A percentile compares a stretch with the other conserved stretches of the same genome.
phyloP scores from a whole-genome alignment of 2,329 filamentous ascomycete species.

The Sclerotinia minor region DNA sequence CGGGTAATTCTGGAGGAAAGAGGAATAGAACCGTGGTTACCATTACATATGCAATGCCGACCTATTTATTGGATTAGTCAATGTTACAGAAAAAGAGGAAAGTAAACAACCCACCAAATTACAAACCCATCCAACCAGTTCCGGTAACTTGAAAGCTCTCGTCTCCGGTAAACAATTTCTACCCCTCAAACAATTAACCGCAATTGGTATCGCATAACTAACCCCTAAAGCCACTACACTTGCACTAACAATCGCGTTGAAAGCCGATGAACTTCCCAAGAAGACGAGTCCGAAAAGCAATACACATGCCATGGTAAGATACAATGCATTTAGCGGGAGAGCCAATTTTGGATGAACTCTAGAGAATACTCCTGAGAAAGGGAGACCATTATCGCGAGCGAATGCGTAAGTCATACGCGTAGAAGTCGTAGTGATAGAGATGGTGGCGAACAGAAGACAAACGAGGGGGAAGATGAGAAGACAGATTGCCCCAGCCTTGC shows the following conservation, averaged over 20 bases:
- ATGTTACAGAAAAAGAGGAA: conserved; percentile 26
- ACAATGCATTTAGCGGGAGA: conserved; percentile 66
- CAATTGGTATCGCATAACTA: conserved; percentile 71
- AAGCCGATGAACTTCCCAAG: conserved; percentile 63
- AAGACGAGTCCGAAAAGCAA: conserved; percentile 69
- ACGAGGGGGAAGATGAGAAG: conserved; percentile 55
- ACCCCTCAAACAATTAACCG: conserved; percentile 67
- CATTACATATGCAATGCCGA: conserved; percentile 57
- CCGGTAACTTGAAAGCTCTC: conserved; percentile 57
- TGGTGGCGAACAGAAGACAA: conserved; percentile 64
- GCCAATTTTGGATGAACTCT: conserved; percentile 60
- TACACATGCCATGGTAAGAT: conserved; percentile 59
- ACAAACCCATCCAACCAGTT: conserved; percentile 56
- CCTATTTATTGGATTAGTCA: conserved; percentile 28
- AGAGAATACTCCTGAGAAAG: conserved; percentile 59
- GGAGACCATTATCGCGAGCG: conserved; percentile 64
- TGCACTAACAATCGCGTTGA: conserved; percentile 69
- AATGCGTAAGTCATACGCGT: conserved; percentile 66
- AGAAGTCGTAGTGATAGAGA: conserved; percentile 50
- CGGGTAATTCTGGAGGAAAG: conserved; percentile 59
- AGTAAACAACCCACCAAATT: conserved; percentile 48
- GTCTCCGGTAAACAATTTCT: conserved; percentile 61
- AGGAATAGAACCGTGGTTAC: conserved; percentile 64
- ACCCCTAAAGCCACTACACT: conserved; percentile 71
- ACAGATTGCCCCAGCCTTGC: conserved; percentile 40